These are phyloP conservation scores for Calonectria ilicicola DNA, from an alignment of 2,329 filamentous ascomycete species.

Conservation along the genomic window DNA sequence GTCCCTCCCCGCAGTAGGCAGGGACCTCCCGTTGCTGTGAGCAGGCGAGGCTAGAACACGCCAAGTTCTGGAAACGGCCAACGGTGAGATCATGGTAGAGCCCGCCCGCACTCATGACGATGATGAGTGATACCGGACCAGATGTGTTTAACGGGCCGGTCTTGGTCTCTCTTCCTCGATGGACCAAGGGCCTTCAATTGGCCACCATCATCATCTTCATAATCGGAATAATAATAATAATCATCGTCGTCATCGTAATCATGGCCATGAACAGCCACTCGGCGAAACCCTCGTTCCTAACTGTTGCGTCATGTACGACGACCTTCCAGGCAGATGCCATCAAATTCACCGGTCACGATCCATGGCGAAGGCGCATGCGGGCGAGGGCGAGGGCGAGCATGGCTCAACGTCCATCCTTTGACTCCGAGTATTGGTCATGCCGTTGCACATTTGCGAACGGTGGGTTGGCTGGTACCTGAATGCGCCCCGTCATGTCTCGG, in stretches of 20 bases:
- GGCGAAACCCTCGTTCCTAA: slow-evolving; percentile 7
- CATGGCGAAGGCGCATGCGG: not conserved
- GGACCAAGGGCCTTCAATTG: not conserved
- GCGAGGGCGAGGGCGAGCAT: not conserved
- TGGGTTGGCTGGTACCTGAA: slow-evolving; percentile 19
- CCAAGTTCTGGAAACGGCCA: slow-evolving; percentile 15
- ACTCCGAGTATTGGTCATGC: not conserved
- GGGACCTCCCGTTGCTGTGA: slow-evolving; percentile 11
- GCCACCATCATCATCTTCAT: not conserved
- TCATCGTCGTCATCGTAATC: not conserved
- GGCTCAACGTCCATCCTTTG: not conserved
- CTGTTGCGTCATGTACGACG: slow-evolving; percentile 1
- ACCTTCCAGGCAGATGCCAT: slow-evolving; percentile 20
- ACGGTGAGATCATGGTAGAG: slow-evolving; percentile 33
- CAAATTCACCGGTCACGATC: not conserved
- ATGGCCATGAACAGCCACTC: not conserved
- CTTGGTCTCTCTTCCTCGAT: not conserved
- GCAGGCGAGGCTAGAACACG: slow-evolving; percentile 33
- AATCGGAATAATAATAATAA: too few relatives aligned
- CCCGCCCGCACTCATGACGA: slow-evolving; percentile 4
- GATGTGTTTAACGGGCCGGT: not conserved
- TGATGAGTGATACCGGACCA: slow-evolving; percentile 15
- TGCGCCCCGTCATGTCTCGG: slow-evolving; percentile 15
- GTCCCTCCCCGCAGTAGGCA: slow-evolving; percentile 29
- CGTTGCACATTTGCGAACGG: not conserved